Base-by-base conservation (phyloP, 306 rosid species). In the Vicia sativa region DNA sequence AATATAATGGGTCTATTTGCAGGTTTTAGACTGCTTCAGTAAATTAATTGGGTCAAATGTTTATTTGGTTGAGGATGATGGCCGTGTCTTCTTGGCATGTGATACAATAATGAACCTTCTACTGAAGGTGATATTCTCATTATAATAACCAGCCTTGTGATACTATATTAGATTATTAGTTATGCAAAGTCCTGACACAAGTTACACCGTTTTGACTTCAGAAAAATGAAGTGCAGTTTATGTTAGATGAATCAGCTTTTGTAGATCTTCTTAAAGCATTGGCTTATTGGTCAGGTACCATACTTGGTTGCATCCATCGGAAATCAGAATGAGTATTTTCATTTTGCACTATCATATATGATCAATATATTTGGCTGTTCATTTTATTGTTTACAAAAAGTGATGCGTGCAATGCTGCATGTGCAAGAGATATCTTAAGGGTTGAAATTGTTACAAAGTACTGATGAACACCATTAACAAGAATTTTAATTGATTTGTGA, bases 61-160 rank as follows among this genome's bases (percentile, higher is more conserved):
- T 70, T 66, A 35, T 19, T 25, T 65, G 79, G 84, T 77, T 48
- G 87, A 85, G 71, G 82, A 86, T 58, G 72, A 71, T 67, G 80
- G 95, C 71, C 70, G 87, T 66, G 60, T 86, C 78, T 83, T 88
- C 75, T 73, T 88, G 89, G 97, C 97, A 6, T 90, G 96, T 79
- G 97, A 93, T 73, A 90, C 96, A 48, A 70, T 90, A 67, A 55
- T 90, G 88, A 93, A 90, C 77, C 72, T 93, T 62, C 85, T 90
- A 53, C 65, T 93, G 50, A 85, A 90, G 98, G 98, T 93, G 79
- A 75, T 25, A 19, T 31, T 66, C 62, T 59, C 43, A 63, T 73
- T 62, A 54, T 64, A 61, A 55, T 54, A 57, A 44, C 67, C 29
- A 25, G 19, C 38, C 46, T 53, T 74, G 5, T 31, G 12, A 19